A percentile compares a stretch with the other conserved stretches of the same genome.
These are phyloP conservation scores for Dorcoceras hygrometricum DNA, from an alignment of 257 asterid genomes.

Conservation along the genomic window DNA sequence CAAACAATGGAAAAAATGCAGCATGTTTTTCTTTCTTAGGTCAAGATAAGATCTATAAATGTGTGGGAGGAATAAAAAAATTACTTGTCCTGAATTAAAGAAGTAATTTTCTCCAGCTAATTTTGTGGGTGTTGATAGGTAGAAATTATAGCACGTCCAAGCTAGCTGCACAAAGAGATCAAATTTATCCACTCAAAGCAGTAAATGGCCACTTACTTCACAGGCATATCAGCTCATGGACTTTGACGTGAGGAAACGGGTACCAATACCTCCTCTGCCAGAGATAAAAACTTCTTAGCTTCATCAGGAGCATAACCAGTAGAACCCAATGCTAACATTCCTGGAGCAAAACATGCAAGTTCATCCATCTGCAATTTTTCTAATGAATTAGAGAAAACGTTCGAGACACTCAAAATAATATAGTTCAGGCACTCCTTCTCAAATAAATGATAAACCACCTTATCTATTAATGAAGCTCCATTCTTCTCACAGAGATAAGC, in stretches of 20 bases:
- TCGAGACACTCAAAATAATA: slow-evolving; percentile 3
- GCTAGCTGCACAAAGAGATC: slow-evolving; percentile 67
- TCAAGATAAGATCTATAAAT: slow-evolving; percentile 14
- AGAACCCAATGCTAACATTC: slow-evolving; percentile 96
- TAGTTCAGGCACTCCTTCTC: slow-evolving; percentile 12
- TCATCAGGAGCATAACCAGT: slow-evolving; percentile 84
- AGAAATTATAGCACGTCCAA: slow-evolving; percentile 99
- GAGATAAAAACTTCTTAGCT: slow-evolving; percentile 62
- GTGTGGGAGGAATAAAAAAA: slow-evolving; percentile 9
- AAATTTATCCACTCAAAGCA: slow-evolving; percentile 24
- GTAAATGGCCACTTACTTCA: slow-evolving; percentile 17
- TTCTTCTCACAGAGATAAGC: slow-evolving; percentile 87
- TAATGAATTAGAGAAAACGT: slow-evolving; percentile 23
- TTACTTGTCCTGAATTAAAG: slow-evolving; percentile 77
- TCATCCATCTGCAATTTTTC: slow-evolving; percentile 89
- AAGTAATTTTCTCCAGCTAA: slow-evolving; percentile 98
- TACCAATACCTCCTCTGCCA: slow-evolving; percentile 87
- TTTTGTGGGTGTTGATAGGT: slow-evolving; percentile 94
- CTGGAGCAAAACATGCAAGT: slow-evolving; percentile 99
- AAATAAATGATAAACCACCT: slow-evolving; percentile 49
- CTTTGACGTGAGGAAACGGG: slow-evolving; percentile 20
- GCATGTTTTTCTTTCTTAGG: background rate
- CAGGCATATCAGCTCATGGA: slow-evolving; percentile 13
- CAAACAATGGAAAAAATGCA: slow-evolving; percentile 4
- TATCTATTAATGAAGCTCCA: slow-evolving; percentile 73